Conservation (phyloP, 2,329 filamentous ascomycete genomes). For the Phialemoniopsis sp. region DNA sequence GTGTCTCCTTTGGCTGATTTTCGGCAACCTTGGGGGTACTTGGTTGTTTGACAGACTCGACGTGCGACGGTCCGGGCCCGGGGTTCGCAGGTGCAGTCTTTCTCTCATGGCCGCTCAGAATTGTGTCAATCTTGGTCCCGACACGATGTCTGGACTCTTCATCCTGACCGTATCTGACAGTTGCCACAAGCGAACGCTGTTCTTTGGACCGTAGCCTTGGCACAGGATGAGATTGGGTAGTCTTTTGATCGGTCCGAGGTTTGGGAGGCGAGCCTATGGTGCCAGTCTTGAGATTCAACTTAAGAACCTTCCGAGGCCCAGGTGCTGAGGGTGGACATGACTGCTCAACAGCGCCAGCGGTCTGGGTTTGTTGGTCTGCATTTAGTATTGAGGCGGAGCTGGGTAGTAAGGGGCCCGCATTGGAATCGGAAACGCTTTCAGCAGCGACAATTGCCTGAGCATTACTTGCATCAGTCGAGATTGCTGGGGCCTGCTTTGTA, state of each 20-base stretch:
- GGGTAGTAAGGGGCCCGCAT: constrained; percentile 1
- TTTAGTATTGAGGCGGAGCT: constrained; percentile 2
- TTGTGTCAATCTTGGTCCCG: constrained; percentile 3
- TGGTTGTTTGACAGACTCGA: constrained; percentile 20
- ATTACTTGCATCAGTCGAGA: too few species aligned
- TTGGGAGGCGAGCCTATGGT: constrained; percentile 60
- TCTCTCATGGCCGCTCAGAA: constrained; percentile 1
- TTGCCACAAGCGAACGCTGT: background rate
- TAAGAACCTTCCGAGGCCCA: constrained; percentile 46
- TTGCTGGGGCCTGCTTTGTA: too few species aligned
- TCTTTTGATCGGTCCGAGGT: background rate
- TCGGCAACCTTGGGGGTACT: constrained; percentile 4
- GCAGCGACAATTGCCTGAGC: too few species aligned
- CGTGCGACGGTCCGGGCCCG: too few species aligned
- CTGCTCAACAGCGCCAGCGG: too few species aligned
- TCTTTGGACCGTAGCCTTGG: background rate
- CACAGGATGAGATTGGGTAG: background rate
- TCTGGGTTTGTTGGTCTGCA: background rate
- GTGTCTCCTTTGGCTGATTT: constrained; percentile 16
- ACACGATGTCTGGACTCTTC: constrained; percentile 5
- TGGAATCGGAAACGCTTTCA: too few species aligned
- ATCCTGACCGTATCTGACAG: constrained; percentile 4
- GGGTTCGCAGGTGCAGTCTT: too few species aligned
- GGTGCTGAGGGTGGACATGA: background rate
- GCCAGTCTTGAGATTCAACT: constrained; percentile 55